Evolutionary conservation across 2,329 filamentous ascomycete genomes (phyloP).

Genomic region (Sporothrix sp.): DNA sequence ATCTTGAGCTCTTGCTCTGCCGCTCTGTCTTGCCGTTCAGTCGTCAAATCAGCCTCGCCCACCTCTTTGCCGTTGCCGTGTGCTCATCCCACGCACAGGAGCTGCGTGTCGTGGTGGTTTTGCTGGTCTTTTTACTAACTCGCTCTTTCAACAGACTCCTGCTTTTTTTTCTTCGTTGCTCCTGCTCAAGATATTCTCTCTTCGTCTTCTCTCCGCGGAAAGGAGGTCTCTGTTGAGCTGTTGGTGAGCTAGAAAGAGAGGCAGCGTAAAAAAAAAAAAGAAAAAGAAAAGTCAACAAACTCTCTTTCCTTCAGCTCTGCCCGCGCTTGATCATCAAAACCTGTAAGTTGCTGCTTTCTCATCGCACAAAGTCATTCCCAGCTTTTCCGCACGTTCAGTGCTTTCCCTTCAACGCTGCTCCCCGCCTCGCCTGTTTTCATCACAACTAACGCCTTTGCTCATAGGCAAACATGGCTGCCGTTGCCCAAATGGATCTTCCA

Average conservation of each 20-base stretch:
- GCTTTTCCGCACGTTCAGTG: background rate
- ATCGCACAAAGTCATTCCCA: background rate
- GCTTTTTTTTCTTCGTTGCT: background rate
- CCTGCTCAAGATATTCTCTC: background rate
- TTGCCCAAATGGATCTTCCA: conserved; percentile 19
- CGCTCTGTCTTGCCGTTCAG: no score
- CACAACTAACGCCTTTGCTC: background rate
- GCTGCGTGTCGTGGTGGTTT: no score
- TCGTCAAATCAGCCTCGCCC: no score
- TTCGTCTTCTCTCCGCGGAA: background rate
- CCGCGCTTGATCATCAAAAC: background rate
- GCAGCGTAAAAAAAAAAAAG: no score
- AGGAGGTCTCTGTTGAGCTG: background rate
- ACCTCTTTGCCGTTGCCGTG: no score
- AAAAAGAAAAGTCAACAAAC: background rate
- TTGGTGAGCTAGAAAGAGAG: background rate
- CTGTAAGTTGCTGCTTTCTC: background rate
- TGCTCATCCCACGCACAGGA: no score
- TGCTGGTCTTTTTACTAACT: background rate
- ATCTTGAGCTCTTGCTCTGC: no score
- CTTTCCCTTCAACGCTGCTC: no score
- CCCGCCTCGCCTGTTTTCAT: background rate
- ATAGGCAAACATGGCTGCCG: conserved; percentile 27
- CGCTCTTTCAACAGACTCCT: background rate
- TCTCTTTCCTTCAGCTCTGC: background rate